These are phyloP conservation scores for Anastatica hierochuntica DNA, from an alignment of 345 rosid genomes.

Conservation along the genomic window DNA sequence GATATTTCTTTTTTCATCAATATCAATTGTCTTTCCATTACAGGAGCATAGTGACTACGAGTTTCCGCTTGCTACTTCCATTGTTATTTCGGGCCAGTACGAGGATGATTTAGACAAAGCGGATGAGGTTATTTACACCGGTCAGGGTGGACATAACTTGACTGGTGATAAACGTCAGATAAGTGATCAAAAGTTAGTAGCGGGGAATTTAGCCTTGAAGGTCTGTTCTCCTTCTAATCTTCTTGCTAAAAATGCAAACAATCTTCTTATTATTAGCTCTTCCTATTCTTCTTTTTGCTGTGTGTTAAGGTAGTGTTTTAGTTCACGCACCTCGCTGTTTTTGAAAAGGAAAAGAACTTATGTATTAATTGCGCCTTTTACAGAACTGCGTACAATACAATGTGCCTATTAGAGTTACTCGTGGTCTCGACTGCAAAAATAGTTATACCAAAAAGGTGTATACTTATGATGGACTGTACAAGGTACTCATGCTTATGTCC, in stretches of 20 bases:
- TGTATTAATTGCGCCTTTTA: constrained; percentile 19
- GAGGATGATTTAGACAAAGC: constrained; percentile 97
- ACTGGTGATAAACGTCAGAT: constrained; percentile 77
- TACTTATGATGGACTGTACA: constrained; percentile 90
- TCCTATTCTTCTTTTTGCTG: background rate
- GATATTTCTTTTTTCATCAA: background rate
- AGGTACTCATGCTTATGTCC: constrained; percentile 46
- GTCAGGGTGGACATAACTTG: constrained; percentile 92
- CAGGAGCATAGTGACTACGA: constrained; percentile 42
- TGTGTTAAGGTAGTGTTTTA: background rate
- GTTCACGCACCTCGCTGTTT: too few species aligned
- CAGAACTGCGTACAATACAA: constrained; percentile 61
- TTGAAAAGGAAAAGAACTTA: too few species aligned
- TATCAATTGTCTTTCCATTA: constrained; percentile 4
- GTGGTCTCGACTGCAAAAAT: constrained; percentile 59
- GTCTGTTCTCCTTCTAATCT: constrained; percentile 27
- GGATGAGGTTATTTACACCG: constrained; percentile 84
- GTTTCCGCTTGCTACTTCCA: constrained; percentile 64
- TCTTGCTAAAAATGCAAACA: background rate
- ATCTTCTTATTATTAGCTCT: background rate
- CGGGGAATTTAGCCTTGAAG: constrained; percentile 93
- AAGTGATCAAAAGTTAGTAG: constrained; percentile 49
- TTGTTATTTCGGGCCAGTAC: constrained; percentile 86
- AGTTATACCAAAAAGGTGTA: constrained; percentile 69
- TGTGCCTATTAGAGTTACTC: constrained; percentile 73